Base-by-base conservation (phyloP, 169 alveolate genomes). In the Plasmodium malariae region DNA sequence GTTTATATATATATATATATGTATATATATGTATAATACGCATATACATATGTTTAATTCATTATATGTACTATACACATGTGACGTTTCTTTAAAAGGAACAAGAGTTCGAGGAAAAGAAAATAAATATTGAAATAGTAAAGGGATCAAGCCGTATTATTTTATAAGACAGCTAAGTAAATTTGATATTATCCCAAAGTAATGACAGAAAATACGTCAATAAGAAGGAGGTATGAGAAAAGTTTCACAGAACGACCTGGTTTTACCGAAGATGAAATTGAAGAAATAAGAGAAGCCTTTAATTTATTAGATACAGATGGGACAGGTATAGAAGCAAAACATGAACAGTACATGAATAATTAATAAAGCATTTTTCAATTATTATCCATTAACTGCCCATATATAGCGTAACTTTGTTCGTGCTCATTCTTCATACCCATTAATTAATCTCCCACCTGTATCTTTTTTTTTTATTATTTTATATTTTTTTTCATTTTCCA, bases 241-340 rank as follows among this genome's bases (percentile, higher is more conserved):
- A 78, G 80, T 54, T 78, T 78, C 45, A 78, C 80, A 17, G 89
- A 78, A 32, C 48, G 89, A 17, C 89, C 89, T 30, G 89, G 89
- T 37, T 78, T 97, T 60, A 97, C 99, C 26, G 99, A 98, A 89
- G 99, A 99, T 60, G 99, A 99, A 92, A 97, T 99, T 51, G 99
- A 98, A 48, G 99, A 99, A 95, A 98, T 98, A 76, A 97, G 98
- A 73, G 99, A 99, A 92, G 99, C 99, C 17, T 99, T 99, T 96
- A 98, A 98, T 88, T 95, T 98, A 43, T 99, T 99, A 92, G 99
- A 99, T 96, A 98, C 99, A 9, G 99, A 98, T 78, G 99, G 99
- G n/a, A 96, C 99, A 21, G 98, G 98, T 78, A 78, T 55, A 78
- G n/a, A 86, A 49, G 55, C 12, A 30, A 32, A 12, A 40, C 9